Evolutionary conservation across 1,284 basidiomycete species (phyloP).

Genomic region (Cryptococcus deneoformans): DNA sequence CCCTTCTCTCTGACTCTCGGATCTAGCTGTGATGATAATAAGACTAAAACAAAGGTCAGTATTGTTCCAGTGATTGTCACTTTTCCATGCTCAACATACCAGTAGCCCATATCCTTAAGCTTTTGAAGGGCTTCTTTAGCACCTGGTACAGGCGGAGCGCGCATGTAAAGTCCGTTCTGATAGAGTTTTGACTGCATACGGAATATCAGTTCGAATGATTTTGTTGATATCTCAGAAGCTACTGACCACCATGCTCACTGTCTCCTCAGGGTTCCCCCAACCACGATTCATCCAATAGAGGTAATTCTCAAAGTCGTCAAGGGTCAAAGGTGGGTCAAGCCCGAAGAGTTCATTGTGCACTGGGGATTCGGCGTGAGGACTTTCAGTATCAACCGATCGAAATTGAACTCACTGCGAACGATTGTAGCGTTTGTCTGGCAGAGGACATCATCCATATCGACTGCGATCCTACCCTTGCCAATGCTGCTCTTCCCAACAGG

Average conservation of each 20-base stretch:
- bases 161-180: conserved; percentile 41
- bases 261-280: conserved; percentile 63
- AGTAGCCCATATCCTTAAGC: conserved; percentile 63
- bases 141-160: conserved; percentile 60
- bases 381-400: neutral
- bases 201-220: neutral
- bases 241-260: conserved; percentile 42
- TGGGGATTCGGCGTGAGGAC: conserved; percentile 14
- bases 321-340: conserved; percentile 52
- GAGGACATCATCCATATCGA: conserved; percentile 75
- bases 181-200: conserved; percentile 19
- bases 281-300: conserved; percentile 62
- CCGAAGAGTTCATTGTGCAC: conserved; percentile 69
- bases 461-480: conserved; percentile 55
- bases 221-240: neutral
- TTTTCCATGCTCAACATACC: conserved; percentile 24
- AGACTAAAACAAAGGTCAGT: conserved; percentile 19
- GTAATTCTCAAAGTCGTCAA: conserved; percentile 63
- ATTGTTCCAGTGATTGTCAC: neutral
- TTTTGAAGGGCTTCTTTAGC: conserved; percentile 61
- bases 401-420: conserved; percentile 58
- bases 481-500: conserved; percentile 13
- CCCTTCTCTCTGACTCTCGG: conserved; percentile 57
- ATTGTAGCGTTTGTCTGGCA: conserved; percentile 63
- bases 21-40: conserved; percentile 71